These are phyloP conservation scores for Talaromyces sp. DNA, from an alignment of 2,329 filamentous ascomycete species.

Conservation along the genomic window DNA sequence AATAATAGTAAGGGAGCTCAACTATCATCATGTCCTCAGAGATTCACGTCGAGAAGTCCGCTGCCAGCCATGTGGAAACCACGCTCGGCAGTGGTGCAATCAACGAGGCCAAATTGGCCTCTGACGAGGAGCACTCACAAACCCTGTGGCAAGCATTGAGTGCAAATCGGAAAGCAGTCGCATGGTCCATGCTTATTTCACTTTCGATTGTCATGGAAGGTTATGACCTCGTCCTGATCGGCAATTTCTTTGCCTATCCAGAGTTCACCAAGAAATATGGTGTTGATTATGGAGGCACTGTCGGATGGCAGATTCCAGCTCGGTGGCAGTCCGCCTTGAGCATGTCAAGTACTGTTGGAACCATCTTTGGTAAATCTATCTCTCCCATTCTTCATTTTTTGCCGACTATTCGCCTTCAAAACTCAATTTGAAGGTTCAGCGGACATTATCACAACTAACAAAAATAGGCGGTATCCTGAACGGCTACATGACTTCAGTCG, in stretches of 20 bases:
- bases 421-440: not conserved
- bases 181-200: constrained; percentile 81
- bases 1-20: not conserved
- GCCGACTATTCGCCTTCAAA: not conserved
- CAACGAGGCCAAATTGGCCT: constrained; percentile 41
- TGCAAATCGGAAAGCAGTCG: constrained; percentile 81
- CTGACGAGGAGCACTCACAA: constrained; percentile 59
- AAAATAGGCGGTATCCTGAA: constrained; percentile 17
- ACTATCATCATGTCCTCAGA: constrained; percentile 11
- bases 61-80: constrained; percentile 28
- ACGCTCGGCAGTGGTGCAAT: constrained; percentile 29
- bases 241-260: constrained; percentile 65
- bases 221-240: constrained; percentile 76
- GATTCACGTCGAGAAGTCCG: constrained; percentile 25
- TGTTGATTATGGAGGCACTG: constrained; percentile 24
- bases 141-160: constrained; percentile 70
- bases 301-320: constrained; percentile 34
- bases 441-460: not conserved
- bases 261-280: constrained; percentile 44
- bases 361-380: constrained; percentile 10
- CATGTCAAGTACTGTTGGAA: constrained; percentile 15
- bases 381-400: not conserved
- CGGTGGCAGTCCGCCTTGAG: constrained; percentile 16
- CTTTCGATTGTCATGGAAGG: constrained; percentile 90
- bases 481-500: constrained; percentile 16